A percentile compares a stretch with the other conserved stretches of the same genome.
Conservation (phyloP, 192 early-diverging fungal genomes). For the Entomortierella beljakovae region DNA sequence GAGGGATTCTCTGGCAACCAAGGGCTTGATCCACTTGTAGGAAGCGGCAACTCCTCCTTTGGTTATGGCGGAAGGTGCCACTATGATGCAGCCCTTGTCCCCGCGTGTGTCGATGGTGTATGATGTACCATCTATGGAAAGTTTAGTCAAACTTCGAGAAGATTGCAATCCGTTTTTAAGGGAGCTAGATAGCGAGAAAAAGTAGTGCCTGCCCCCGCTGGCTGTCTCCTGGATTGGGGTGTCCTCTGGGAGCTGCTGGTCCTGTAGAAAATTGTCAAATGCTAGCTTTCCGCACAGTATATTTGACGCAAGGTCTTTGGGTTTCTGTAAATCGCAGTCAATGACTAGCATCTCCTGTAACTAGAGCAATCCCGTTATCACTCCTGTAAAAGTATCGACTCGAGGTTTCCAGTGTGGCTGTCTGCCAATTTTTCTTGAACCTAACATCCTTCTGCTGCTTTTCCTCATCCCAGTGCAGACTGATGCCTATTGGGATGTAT, state of each 20-base stretch:
- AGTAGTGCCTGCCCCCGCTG: neutral
- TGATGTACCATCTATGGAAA: no score
- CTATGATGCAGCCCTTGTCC: no score
- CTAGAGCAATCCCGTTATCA: neutral
- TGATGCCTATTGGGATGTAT: neutral
- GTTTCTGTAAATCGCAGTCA: neutral
- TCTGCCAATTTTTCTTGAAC: neutral
- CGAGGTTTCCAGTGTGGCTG: neutral
- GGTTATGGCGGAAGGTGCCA: no score
- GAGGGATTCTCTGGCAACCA: no score
- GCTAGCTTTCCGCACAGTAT: neutral
- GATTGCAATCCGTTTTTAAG: no score
- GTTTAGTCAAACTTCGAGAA: no score
- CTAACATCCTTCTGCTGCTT: neutral
- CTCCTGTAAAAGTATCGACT: neutral
- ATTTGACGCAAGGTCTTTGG: neutral
- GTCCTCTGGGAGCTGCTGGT: neutral
- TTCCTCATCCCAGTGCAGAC: neutral
- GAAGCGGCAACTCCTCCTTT: no score
- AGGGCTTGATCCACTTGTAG: no score
- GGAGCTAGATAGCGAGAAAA: no score
- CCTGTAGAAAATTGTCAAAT: neutral
- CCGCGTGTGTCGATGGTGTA: no score
- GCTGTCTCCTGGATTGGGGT: neutral
- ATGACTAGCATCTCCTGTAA: neutral